Evolutionary conservation across 208 protist genomes (phyloP), one percentile per base, ranked within the genome.

Genomic region (Crithidia expoeki): DNA sequence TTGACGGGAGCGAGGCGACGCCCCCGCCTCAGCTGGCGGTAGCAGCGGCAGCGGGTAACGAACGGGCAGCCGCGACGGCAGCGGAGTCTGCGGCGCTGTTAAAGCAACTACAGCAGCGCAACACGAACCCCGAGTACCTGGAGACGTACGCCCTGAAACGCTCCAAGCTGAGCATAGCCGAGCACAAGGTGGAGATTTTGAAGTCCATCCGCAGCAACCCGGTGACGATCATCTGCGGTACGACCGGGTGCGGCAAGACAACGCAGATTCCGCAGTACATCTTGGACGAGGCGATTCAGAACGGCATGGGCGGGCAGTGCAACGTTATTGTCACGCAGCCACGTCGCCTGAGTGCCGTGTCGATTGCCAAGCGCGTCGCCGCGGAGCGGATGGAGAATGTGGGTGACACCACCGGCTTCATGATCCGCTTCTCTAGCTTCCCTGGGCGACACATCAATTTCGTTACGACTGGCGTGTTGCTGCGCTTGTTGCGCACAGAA

Each of bases 381-480:
- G 90, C 98, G 53, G 99, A 99, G 80, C 93, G 97, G 21, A 87
- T 98, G 28, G 98, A 98, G 74, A 25, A 50, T 4, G 55, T 99
- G 6, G 98, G 98, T 32, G 85, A 98, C 11, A 93, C 98, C 42
- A 97, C 99, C 23, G 99, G 99, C 19, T 99, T 99, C 79, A 84
- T 79, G 0, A 98, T 99, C 76, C 95, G 99, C 70, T 99, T 99
- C 70, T 98, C 99, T 63, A 85, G 97, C 56, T 82, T 78, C 9
- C 65, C 74, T 1, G 90, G 98, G 4, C 98, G 95, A 2, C 80
- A 92, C 57, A 98, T 99, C 50, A 99, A 98, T 68, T 99, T 99
- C 73, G 98, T 98, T 87, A 99, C 99, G 3, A 95, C 98, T 68
- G 98, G 98, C 79, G 96, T 99, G 72, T 70, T 99, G n/a, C 86